A percentile compares a stretch with the other conserved stretches of the same genome.
phyloP scores from a whole-genome alignment of 495 filamentous ascomycete species.

The Xylaria intraflava region DNA sequence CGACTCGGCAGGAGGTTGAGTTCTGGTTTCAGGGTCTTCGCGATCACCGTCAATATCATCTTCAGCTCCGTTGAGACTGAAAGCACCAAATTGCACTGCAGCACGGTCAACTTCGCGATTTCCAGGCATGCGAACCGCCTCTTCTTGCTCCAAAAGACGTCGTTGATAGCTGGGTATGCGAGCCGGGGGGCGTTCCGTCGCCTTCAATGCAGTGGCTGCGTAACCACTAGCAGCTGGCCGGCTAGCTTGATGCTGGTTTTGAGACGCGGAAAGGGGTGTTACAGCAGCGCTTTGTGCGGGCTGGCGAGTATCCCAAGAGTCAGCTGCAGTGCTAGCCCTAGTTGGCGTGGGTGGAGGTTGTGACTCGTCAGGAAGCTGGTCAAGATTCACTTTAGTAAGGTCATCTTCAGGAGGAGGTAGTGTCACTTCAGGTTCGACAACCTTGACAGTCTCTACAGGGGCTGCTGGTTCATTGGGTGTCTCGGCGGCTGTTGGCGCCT shows the following conservation, averaged over 20 bases:
- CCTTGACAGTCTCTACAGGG: constrained; percentile 25
- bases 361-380: constrained; percentile 77
- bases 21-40: constrained; percentile 89
- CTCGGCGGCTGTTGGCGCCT: constrained; percentile 21
- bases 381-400: constrained; percentile 85
- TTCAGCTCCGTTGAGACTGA: constrained; percentile 75
- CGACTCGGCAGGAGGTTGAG: constrained; percentile 90
- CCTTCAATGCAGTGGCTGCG: constrained; percentile 69
- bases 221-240: constrained; percentile 58
- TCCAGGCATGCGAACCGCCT: constrained; percentile 97
- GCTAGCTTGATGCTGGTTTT: constrained; percentile 50
- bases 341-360: constrained; percentile 69
- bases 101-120: constrained; percentile 91
- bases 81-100: constrained; percentile 95
- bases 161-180: constrained; percentile 74
- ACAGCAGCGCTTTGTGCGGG: constrained; percentile 36
- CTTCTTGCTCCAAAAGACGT: constrained; percentile 85
- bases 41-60: constrained; percentile 88
- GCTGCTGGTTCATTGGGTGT: constrained; percentile 21
- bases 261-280: constrained; percentile 50
- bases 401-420: constrained; percentile 70
- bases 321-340: constrained; percentile 83
- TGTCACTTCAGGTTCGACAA: constrained; percentile 46
- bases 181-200: constrained; percentile 48
- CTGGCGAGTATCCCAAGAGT: constrained; percentile 66